Base-by-base conservation (phyloP, 768 basidiomycete genomes). In the Lactifluus volemus region DNA sequence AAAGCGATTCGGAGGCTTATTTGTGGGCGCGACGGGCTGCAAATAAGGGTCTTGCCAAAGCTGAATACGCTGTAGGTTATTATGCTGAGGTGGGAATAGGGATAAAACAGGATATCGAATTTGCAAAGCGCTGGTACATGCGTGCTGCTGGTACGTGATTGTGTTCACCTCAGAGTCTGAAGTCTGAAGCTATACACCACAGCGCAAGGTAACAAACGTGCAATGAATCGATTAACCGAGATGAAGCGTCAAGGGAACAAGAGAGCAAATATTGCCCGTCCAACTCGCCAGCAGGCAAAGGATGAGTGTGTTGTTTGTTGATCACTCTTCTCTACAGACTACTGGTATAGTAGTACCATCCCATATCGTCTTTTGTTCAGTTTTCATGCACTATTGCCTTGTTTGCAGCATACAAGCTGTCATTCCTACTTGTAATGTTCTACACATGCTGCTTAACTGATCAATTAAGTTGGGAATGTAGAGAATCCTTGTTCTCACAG, bases 61-160 rank as follows among this genome's bases (percentile, higher is more conserved):
- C 97, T 0, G 97, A 99, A 73, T 99, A 98, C 74, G 97, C 97
- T 10, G 96, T 98, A 19, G 97, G 96, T 29, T 97, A 98, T 73
- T 99, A 98, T 72, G 92, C 93, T 0, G 97, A 98, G 73, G 88
- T 95, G 11, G 97, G 95, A 3, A 99, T 99, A 66, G 97, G 97
- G 36, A 88, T 96, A 71, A 96, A 96, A 76, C 89, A 92, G 69
- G 96, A 99, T 68, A 74, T 93, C 49, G 96, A 98, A 62, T 87
- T 94, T 72, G 94, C 97, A 19, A 98, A 96, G 75, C 82, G 89
- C 67, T 98, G 96, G 95, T 99, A 99, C 73, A 97, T 98, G 92
- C 84, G 97, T 47, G 95, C 97, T 39, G 97, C 97, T 67, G 95
- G 96, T 98, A 68, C 77, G 42, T 51, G 14, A 34, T 38, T 30